These are phyloP conservation scores for Physocladia obscura DNA, from an alignment of 192 early-diverging fungal species.

Conservation along the genomic window DNA sequence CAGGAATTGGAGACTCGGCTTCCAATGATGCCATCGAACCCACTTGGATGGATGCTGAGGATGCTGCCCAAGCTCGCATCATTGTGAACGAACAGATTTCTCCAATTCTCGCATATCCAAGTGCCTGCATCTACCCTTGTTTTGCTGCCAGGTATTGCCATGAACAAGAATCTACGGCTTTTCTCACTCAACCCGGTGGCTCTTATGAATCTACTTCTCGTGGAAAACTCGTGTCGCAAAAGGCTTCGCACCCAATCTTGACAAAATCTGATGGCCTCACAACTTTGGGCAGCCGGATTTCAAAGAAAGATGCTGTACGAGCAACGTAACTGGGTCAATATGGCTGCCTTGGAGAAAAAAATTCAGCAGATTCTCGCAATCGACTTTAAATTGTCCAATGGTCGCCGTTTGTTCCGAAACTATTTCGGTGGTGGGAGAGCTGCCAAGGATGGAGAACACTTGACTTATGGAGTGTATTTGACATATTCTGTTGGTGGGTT, in stretches of 20 bases:
- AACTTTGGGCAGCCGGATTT: not conserved
- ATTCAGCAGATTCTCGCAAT: not conserved
- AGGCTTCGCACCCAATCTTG: conserved; percentile 1
- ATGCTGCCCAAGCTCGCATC: not conserved
- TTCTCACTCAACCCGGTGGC: not conserved
- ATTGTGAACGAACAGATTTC: not conserved
- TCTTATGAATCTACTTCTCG: not conserved
- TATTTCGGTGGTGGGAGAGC: not conserved
- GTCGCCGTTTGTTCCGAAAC: not conserved
- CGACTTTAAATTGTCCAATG: not conserved
- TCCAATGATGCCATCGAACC: not conserved
- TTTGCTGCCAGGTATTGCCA: not conserved
- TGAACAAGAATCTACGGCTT: not conserved
- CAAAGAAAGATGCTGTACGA: not conserved
- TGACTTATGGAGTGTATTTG: not conserved
- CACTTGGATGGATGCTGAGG: not conserved
- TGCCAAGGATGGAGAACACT: not conserved
- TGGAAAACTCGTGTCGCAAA: not conserved
- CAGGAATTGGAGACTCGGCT: no score
- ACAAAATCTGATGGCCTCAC: not conserved
- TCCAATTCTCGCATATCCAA: not conserved
- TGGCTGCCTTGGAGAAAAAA: conserved; percentile 3
- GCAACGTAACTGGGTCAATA: conserved; percentile 4
- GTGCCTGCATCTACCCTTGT: not conserved
- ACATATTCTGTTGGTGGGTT: not conserved